Percentiles rank a stretch among this genome's conserved stretches.
Conservation (phyloP, 805 yeast species). For the Sugiyamaella lignohabitans region DNA sequence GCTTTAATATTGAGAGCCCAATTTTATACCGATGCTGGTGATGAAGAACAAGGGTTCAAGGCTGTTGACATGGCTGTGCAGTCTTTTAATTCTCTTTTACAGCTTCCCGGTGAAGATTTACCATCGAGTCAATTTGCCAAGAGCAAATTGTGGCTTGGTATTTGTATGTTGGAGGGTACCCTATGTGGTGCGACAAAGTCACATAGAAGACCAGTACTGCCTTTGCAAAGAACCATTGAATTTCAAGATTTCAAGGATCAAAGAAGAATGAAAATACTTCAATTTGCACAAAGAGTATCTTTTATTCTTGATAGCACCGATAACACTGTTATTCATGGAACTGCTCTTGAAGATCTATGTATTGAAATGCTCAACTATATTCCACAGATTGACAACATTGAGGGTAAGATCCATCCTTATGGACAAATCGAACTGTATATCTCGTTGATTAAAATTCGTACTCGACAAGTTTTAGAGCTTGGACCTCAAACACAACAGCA, state of each 20-base stretch:
- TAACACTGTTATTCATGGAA: neutral
- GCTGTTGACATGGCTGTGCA: slow-evolving; percentile 2
- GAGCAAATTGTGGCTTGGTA: neutral
- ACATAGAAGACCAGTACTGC: slow-evolving; percentile 1
- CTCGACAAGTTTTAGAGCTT: slow-evolving; percentile 4
- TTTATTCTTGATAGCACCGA: neutral
- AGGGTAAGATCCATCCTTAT: slow-evolving; percentile 6
- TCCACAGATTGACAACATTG: slow-evolving; percentile 4
- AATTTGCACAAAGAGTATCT: neutral
- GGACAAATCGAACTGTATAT: slow-evolving; percentile 9
- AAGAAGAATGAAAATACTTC: slow-evolving; percentile 4
- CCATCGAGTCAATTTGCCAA: neutral
- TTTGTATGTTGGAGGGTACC: neutral
- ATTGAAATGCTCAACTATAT: slow-evolving; percentile 2
- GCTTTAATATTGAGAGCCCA: slow-evolving; percentile 2
- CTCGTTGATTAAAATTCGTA: slow-evolving; percentile 7
- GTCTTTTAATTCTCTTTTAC: neutral
- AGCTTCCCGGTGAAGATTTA: neutral
- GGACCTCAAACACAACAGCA: neutral
- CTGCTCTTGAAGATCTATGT: neutral
- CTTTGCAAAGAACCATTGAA: neutral
- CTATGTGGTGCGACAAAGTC: neutral
- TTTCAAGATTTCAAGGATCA: slow-evolving; percentile 5
- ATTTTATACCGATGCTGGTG: slow-evolving; percentile 1
- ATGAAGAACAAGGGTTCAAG: neutral